Base-by-base conservation (phyloP, 345 rosid genomes). In the Salix caprea region DNA sequence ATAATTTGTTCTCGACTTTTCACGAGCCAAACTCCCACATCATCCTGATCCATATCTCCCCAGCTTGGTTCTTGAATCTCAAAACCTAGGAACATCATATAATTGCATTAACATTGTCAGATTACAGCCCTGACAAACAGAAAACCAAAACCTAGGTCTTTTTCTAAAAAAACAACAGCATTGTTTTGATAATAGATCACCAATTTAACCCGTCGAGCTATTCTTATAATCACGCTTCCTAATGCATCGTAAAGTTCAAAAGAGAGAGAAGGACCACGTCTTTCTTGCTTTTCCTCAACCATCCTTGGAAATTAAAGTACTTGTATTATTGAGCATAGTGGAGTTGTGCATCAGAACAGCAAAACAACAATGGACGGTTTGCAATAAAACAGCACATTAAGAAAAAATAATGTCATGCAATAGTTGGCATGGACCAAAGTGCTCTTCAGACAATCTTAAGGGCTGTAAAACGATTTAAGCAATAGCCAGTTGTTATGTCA, bases 311-410 rank as follows among this genome's bases (percentile, higher is more conserved):
- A 71, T 65, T 69, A 62, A 79, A 81, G 79, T 79, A 54, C 14
- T 30, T 32, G 70, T 16, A 71, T 67, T 67, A 67, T 58, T 67
- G 39, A 30, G 39, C 67, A 72, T 67, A 69, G 80, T 81, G 77
- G 80, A 73, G n/a, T 7, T 7, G 23, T 56, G 61, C 61, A 56
- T 56, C 61, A 21, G 26, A 56, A 21, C 61, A 7, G 21, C 65
- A 72, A 16, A 9, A 12, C 48, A 52, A 36, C 74, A 72, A 30
- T 50, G 65, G 18, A 56, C 66, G 40, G 60, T 11, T 36, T 72
- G 74, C 48, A 72, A 54, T 72, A 30, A 56, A 72, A 50, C 18
- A 42, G 26, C 44, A 6, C n/a, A 23, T 69, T 2, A 6, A 34
- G 8, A 54, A 19, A 19, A 21, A 18, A 34, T 34, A n/a, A 7